These are phyloP conservation scores for Magnolia kwangsiensis DNA, from an alignment of 164 flowering plant genomes.

Conservation along the genomic window DNA sequence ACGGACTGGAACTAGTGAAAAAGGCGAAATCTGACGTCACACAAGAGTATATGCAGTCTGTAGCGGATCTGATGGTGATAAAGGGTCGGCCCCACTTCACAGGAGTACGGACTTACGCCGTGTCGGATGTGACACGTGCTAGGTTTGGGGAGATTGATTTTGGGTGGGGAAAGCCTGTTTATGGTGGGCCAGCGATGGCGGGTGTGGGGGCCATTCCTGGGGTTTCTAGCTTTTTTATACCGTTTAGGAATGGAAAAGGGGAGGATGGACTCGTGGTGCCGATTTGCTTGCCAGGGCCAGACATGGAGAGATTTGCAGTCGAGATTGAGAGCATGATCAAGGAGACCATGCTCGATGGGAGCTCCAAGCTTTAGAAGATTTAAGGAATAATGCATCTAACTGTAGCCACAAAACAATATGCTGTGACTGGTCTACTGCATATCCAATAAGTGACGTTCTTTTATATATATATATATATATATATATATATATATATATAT, in stretches of 20 bases:
- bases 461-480: too few relatives aligned
- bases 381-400: too few relatives aligned
- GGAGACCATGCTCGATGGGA: background rate
- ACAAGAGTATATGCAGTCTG: slow-evolving; percentile 26
- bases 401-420: too few relatives aligned
- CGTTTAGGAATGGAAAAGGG: slow-evolving; percentile 29
- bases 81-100: slow-evolving; percentile 27
- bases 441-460: too few relatives aligned
- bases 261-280: slow-evolving; percentile 29
- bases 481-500: too few relatives aligned
- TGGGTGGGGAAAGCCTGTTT: slow-evolving; percentile 58
- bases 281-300: slow-evolving; percentile 38
- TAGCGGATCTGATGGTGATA: slow-evolving; percentile 24
- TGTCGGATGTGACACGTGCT: slow-evolving; percentile 43
- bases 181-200: slow-evolving; percentile 48
- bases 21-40: slow-evolving; percentile 18
- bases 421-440: too few relatives aligned
- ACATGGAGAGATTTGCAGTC: slow-evolving; percentile 41
- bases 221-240: slow-evolving; percentile 34
- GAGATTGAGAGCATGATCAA: slow-evolving; percentile 28
- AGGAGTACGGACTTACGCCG: slow-evolving; percentile 31
- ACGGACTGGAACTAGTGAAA: slow-evolving; percentile 21
- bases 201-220: slow-evolving; percentile 42
- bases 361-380: too few relatives aligned
- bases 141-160: slow-evolving; percentile 50